Conservation (phyloP, 805 yeast genomes). For the Phaffomyces opuntiae region DNA sequence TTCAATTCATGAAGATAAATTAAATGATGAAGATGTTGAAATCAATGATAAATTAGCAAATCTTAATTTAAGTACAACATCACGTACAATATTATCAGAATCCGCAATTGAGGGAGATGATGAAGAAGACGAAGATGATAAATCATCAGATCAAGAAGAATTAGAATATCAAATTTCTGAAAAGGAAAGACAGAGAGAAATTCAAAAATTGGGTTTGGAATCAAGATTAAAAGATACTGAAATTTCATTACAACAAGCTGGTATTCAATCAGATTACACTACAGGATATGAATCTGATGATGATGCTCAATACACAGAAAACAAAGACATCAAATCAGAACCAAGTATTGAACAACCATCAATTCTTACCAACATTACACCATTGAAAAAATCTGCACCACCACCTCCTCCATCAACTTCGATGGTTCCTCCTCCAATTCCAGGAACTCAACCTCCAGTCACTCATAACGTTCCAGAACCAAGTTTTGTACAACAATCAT, state of each 20-base stretch:
- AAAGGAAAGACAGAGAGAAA: conserved; percentile 19
- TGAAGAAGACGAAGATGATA: conserved; percentile 20
- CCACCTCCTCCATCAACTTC: too few relatives aligned
- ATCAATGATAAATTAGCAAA: conserved; percentile 13
- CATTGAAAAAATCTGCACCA: not conserved
- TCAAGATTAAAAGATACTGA: not conserved
- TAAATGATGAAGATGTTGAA: conserved; percentile 5
- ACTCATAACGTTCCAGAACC: not conserved
- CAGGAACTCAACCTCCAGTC: not conserved
- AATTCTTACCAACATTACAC: too few relatives aligned
- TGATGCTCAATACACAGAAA: conserved; percentile 27
- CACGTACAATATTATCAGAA: conserved; percentile 13
- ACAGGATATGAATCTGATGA: conserved; percentile 74
- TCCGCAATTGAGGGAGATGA: conserved; percentile 26
- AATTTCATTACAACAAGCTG: conserved; percentile 7
- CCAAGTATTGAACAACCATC: too few relatives aligned
- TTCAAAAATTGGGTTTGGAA: conserved; percentile 2
- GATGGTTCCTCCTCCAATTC: not conserved
- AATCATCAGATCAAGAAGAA: conserved; percentile 15
- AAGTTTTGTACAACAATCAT: too few relatives aligned
- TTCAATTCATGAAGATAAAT: not conserved
- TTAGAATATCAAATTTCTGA: conserved; percentile 10
- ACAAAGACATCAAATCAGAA: not conserved
- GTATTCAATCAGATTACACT: conserved; percentile 25
- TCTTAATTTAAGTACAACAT: conserved; percentile 7